A percentile compares a stretch with the other conserved stretches of the same genome.
These are phyloP conservation scores for Hypoxylon sp. DNA, from an alignment of 2,329 filamentous ascomycete species.

Conservation along the genomic window DNA sequence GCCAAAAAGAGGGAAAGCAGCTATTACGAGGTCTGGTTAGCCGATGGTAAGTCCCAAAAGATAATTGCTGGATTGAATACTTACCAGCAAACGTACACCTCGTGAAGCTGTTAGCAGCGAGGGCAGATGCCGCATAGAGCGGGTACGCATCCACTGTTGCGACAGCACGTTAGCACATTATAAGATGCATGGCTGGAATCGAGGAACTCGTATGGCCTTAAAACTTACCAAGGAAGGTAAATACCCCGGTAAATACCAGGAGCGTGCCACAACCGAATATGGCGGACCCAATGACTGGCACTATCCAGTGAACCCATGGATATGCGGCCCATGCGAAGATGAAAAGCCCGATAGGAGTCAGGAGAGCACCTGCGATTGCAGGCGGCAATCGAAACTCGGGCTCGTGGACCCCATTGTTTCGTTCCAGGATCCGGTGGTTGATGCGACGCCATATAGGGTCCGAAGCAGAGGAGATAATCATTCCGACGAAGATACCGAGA, in stretches of 20 bases:
- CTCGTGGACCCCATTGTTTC: constrained; percentile 74
- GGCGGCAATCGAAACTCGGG: constrained; percentile 90
- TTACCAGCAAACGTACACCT: constrained; percentile 81
- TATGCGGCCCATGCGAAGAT: constrained; percentile 92
- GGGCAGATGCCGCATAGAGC: constrained; percentile 79
- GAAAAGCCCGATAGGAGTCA: constrained; percentile 87
- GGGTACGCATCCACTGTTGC: constrained; percentile 80
- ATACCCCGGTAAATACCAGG: constrained; percentile 85
- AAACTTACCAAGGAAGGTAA: constrained; percentile 83
- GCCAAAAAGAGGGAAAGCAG: constrained; percentile 82
- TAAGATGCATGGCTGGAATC: background rate
- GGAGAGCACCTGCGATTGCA: constrained; percentile 78
- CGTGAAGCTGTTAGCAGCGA: constrained; percentile 87
- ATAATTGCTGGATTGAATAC: constrained; percentile 48
- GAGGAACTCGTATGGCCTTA: background rate
- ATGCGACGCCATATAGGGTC: constrained; percentile 77
- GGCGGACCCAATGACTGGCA: constrained; percentile 79
- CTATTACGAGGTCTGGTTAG: constrained; percentile 57
- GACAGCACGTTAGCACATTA: constrained; percentile 28
- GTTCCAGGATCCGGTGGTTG: constrained; percentile 69
- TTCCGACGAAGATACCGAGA: constrained; percentile 77
- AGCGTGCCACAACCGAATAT: constrained; percentile 81
- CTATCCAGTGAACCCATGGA: constrained; percentile 80
- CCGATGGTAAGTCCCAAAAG: background rate
- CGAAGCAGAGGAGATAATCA: constrained; percentile 73